These are phyloP conservation scores for Candida ulmi DNA, from an alignment of 805 yeast genomes.

Conservation along the genomic window DNA sequence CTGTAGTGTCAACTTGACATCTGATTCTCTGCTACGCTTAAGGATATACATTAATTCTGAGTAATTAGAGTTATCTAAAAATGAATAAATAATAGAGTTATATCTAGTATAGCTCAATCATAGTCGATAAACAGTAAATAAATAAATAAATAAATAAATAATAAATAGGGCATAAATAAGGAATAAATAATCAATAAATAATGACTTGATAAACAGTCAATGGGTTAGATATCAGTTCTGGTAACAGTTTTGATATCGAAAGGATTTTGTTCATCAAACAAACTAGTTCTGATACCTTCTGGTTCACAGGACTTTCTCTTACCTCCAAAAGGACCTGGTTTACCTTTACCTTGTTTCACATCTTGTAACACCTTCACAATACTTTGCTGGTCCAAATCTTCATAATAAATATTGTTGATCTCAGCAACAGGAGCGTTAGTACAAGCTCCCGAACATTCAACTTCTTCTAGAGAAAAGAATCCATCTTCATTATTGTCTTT, in stretches of 20 bases:
- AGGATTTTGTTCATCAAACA: constrained; percentile 51
- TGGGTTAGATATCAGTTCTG: constrained; percentile 55
- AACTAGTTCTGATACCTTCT: constrained; percentile 57
- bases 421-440: constrained; percentile 89
- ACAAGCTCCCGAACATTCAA: constrained; percentile 90
- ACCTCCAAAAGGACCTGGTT: constrained; percentile 65
- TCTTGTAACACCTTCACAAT: constrained; percentile 56
- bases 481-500: constrained; percentile 69
- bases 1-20: too few species aligned
- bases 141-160: constrained; percentile 1
- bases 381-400: constrained; percentile 70
- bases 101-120: too few species aligned
- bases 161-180: constrained; percentile 1
- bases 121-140: constrained; percentile 1
- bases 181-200: neutral
- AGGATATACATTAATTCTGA: too few species aligned
- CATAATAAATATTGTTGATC: constrained; percentile 75
- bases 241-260: constrained; percentile 65
- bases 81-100: too few species aligned
- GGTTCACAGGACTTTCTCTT: constrained; percentile 73
- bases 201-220: neutral
- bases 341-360: constrained; percentile 55
- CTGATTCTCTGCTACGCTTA: too few species aligned
- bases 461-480: constrained; percentile 77
- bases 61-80: too few species aligned